A percentile compares a stretch with the other conserved stretches of the same genome.
Conservation (phyloP, 176 grass and related monocot species). For the Aegilops sharonensis region DNA sequence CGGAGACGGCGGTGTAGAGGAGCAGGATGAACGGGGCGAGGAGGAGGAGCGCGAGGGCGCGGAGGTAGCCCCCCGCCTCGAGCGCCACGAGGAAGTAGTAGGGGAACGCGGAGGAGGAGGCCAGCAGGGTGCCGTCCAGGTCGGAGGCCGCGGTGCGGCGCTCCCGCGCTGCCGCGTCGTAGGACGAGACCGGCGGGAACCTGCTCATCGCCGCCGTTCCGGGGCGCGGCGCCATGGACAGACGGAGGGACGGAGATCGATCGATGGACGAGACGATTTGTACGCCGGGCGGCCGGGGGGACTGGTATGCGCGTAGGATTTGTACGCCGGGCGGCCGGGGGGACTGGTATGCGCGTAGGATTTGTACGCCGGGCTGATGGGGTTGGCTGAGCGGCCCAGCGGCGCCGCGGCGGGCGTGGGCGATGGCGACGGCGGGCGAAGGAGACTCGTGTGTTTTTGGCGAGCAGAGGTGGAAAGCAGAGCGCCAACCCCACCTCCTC, state of each 20-base stretch:
- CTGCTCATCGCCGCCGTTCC: not conserved
- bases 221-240: not conserved
- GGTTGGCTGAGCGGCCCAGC: not conserved
- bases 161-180: not conserved
- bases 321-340: not conserved
- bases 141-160: slow-evolving; percentile 53
- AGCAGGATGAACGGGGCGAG: slow-evolving; percentile 54
- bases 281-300: not conserved
- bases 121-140: slow-evolving; percentile 81
- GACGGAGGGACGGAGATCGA: not conserved
- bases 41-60: slow-evolving; percentile 52
- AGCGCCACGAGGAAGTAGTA: slow-evolving; percentile 91
- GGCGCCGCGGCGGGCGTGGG: not conserved
- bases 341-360: not conserved
- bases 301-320: not conserved
- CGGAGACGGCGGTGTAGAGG: slow-evolving; percentile 64
- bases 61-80: slow-evolving; percentile 61
- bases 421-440: not conserved
- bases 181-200: slow-evolving; percentile 57
- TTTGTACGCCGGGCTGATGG: not conserved
- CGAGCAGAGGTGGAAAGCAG: not conserved
- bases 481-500: too few species aligned
- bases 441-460: not conserved
- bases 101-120: slow-evolving; percentile 74
- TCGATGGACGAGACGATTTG: not conserved